These are phyloP conservation scores for Hydnum rufescens DNA, from an alignment of 768 basidiomycete species.

Conservation along the genomic window DNA sequence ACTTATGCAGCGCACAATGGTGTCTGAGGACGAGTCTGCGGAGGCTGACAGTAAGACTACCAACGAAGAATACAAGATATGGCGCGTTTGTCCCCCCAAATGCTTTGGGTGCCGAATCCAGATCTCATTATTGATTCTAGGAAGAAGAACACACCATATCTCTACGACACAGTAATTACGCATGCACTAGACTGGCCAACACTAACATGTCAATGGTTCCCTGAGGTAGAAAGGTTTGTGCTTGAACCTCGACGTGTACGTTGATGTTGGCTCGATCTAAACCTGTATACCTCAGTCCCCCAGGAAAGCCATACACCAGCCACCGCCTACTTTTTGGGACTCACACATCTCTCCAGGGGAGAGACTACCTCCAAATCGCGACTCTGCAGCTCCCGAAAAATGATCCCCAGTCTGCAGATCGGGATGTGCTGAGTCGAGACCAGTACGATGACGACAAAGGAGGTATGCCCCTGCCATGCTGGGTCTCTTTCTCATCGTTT, in stretches of 20 bases:
- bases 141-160: slow-evolving; percentile 95
- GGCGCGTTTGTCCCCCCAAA: slow-evolving; percentile 3
- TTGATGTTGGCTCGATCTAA: not conserved
- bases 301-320: slow-evolving; percentile 82
- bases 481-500: slow-evolving; percentile 8
- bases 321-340: slow-evolving; percentile 93
- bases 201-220: slow-evolving; percentile 97
- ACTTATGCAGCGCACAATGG: too few relatives aligned
- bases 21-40: slow-evolving; percentile 6
- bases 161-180: slow-evolving; percentile 93
- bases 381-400: slow-evolving; percentile 84
- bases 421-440: slow-evolving; percentile 56
- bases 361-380: slow-evolving; percentile 92
- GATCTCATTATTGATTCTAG: slow-evolving; percentile 20
- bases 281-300: slow-evolving; percentile 33
- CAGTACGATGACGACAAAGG: slow-evolving; percentile 85
- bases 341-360: slow-evolving; percentile 86
- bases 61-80: slow-evolving; percentile 18
- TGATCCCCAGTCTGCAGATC: slow-evolving; percentile 33
- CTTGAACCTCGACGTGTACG: slow-evolving; percentile 4
- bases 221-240: slow-evolving; percentile 79
- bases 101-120: not conserved
- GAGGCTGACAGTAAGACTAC: slow-evolving; percentile 19
- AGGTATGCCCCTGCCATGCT: slow-evolving; percentile 17
- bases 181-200: slow-evolving; percentile 98